phyloP scores from a whole-genome alignment of 345 rosid genomes.

The Eucalyptus caleyi region DNA sequence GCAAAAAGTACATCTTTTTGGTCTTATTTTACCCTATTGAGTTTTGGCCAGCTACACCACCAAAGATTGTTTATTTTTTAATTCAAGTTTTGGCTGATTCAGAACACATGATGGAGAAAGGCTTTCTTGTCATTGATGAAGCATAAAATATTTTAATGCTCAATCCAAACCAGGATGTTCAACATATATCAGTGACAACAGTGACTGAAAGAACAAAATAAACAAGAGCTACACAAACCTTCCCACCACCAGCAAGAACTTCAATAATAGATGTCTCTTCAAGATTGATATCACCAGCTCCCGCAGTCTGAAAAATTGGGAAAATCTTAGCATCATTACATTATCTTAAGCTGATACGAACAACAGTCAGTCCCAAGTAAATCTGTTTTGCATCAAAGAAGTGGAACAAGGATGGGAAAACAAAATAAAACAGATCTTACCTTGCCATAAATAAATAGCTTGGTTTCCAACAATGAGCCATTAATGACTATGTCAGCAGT shows the following conservation, averaged over 20 bases:
- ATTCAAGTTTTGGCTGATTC: not conserved
- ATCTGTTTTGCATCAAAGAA: not conserved
- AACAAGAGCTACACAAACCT: constrained; percentile 43
- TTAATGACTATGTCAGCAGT: constrained; percentile 73
- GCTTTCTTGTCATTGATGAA: not conserved
- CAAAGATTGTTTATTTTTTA: not conserved
- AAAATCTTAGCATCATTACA: not conserved
- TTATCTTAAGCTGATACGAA: not conserved
- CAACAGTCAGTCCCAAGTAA: not conserved
- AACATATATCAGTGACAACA: not conserved
- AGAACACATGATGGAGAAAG: not conserved
- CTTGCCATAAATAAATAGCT: constrained; percentile 76
- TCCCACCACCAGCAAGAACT: constrained; percentile 85
- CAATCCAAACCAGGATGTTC: not conserved
- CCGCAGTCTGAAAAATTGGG: constrained; percentile 32
- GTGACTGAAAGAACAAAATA: not conserved
- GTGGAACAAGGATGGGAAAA: not conserved
- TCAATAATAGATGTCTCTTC: constrained; percentile 71
- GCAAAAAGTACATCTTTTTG: not conserved
- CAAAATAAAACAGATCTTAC: constrained; percentile 18
- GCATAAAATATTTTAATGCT: not conserved
- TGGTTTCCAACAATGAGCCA: constrained; percentile 74
- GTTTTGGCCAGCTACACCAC: not conserved
- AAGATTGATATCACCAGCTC: constrained; percentile 19
- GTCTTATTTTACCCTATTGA: not conserved